phyloP scores from a whole-genome alignment of 352 stramenopile genomes.

The Phytophthora meadii region DNA sequence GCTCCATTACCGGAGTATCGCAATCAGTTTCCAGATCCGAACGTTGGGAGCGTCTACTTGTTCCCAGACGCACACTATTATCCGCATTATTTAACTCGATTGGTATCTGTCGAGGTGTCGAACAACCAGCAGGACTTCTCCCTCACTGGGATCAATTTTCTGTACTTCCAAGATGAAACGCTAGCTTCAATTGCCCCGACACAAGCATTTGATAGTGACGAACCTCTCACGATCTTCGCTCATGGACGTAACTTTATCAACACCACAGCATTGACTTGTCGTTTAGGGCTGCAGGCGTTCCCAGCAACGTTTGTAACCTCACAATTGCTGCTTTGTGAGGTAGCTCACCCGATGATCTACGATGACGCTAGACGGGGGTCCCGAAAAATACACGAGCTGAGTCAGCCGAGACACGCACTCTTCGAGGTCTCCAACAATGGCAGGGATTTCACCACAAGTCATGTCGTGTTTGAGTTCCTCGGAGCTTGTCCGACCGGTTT shows the following conservation, averaged over 20 bases:
- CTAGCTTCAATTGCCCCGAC: conserved; percentile 72
- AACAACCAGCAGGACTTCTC: conserved; percentile 97
- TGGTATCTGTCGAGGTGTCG: conserved; percentile 94
- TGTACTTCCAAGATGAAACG: conserved; percentile 92
- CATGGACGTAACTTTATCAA: conserved; percentile 92
- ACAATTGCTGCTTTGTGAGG: conserved; percentile 91
- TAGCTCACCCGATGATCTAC: conserved; percentile 46
- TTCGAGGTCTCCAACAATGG: conserved; percentile 96
- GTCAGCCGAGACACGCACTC: conserved; percentile 52
- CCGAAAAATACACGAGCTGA: conserved; percentile 24
- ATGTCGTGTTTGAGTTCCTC: conserved; percentile 76
- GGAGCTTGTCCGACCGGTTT: conserved; percentile 85
- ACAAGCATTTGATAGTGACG: conserved; percentile 50
- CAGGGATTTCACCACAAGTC: conserved; percentile 91
- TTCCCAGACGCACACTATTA: conserved; percentile 89
- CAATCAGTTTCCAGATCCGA: conserved; percentile 66
- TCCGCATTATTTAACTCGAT: conserved; percentile 84
- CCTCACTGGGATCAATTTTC: conserved; percentile 88
- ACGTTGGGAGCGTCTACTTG: conserved; percentile 67
- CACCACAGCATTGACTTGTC: conserved; percentile 89
- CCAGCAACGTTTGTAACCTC: conserved; percentile 89
- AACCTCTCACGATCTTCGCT: conserved; percentile 68
- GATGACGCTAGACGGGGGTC: conserved; percentile 36
- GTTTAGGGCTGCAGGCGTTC: conserved; percentile 83
- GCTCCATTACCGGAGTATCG: conserved; percentile 78